Percentiles rank a stretch among this genome's conserved stretches.
Conservation (phyloP, 805 yeast genomes). For the Suhomyces xylopsoci region DNA sequence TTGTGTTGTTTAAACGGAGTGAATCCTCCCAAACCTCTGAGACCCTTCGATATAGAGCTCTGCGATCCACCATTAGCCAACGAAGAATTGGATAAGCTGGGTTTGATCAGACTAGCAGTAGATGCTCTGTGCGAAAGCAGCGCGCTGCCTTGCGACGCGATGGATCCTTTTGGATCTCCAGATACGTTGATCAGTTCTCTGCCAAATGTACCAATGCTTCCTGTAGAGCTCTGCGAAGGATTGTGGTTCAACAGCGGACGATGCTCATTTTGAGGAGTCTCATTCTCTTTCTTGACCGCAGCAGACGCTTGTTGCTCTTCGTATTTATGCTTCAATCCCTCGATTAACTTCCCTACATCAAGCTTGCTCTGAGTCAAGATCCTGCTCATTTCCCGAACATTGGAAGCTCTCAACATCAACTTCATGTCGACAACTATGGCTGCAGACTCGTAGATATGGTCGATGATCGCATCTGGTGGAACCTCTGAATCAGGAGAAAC, state of each 20-base stretch:
- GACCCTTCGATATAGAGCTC: conserved; percentile 8
- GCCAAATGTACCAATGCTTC: not conserved
- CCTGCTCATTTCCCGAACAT: conserved; percentile 50
- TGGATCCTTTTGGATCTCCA: conserved; percentile 1
- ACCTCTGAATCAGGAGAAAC: conserved; percentile 54
- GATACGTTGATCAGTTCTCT: not conserved
- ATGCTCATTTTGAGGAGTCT: not conserved
- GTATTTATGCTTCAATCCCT: conserved; percentile 15
- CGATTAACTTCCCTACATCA: conserved; percentile 25
- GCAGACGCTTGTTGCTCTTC: conserved; percentile 6
- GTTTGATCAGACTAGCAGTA: conserved; percentile 3
- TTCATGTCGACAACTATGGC: conserved; percentile 62
- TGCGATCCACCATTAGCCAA: not conserved
- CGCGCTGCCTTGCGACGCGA: not conserved
- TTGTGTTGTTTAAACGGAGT: conserved; percentile 30
- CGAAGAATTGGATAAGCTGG: conserved; percentile 10
- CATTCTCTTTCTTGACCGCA: not conserved
- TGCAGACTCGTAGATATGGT: conserved; percentile 59
- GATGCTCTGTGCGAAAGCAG: not conserved
- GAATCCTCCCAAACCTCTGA: conserved; percentile 24
- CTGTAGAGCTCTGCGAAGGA: not conserved
- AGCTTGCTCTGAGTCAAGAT: conserved; percentile 30
- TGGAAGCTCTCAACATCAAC: conserved; percentile 54
- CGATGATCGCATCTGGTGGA: conserved; percentile 55
- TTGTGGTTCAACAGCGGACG: not conserved